Conservation (phyloP, 192 early-diverging fungal species). For the Coemansia sp. region DNA sequence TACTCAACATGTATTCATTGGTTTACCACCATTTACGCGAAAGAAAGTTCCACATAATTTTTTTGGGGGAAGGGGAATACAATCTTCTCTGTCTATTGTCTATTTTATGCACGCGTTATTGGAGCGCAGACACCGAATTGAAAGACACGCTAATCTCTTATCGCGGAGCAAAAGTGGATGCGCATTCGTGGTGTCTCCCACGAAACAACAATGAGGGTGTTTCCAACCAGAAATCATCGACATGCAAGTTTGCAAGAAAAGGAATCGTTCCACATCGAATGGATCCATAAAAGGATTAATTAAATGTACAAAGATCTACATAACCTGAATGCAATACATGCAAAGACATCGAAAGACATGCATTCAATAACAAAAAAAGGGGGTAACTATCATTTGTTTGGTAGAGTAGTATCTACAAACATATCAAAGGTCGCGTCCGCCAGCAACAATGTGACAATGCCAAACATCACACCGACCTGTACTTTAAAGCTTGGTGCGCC, state of each 20-base stretch:
- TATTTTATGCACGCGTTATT: constrained; percentile 6
- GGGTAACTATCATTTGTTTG: background rate
- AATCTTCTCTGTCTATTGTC: background rate
- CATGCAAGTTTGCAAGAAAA: background rate
- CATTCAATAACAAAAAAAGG: background rate
- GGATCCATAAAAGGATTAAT: constrained; percentile 19
- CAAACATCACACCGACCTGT: background rate
- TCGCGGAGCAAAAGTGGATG: background rate
- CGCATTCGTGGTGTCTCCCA: background rate
- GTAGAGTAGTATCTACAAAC: background rate
- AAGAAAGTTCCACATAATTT: background rate
- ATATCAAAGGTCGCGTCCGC: background rate
- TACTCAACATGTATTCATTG: background rate
- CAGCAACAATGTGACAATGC: background rate
- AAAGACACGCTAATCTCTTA: constrained; percentile 1
- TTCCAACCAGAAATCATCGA: background rate
- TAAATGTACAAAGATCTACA: constrained; percentile 5
- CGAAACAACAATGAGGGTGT: background rate
- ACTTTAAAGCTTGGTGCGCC: background rate
- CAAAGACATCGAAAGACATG: background rate
- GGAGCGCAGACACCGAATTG: background rate
- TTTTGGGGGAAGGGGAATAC: background rate
- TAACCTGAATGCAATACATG: too few relatives aligned
- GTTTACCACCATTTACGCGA: background rate
- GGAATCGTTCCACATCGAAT: constrained; percentile 9